Conservation (phyloP, 2,329 filamentous ascomycete species). For the Neophaeococcomyces mojaviensis region DNA sequence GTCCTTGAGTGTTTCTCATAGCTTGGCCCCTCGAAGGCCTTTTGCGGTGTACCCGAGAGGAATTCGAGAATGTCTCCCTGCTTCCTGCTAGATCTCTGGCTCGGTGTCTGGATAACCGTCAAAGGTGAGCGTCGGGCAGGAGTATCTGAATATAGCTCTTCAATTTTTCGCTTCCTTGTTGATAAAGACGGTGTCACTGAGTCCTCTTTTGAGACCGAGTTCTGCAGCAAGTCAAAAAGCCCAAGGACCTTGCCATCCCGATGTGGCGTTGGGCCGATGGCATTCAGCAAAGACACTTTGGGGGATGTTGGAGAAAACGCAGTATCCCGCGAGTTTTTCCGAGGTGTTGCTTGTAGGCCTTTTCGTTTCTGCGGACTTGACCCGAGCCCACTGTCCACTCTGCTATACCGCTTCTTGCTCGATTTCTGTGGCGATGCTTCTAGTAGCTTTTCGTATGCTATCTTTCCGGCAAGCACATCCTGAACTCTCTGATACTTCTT, state of each 20-base stretch:
- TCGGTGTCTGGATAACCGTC: slow-evolving; percentile 29
- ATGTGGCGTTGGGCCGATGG: slow-evolving; percentile 43
- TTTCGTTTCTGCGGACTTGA: slow-evolving; percentile 12
- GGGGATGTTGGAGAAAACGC: slow-evolving; percentile 31
- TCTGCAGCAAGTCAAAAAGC: slow-evolving; percentile 41
- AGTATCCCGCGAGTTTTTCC: slow-evolving; percentile 35
- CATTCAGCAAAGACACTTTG: slow-evolving; percentile 28
- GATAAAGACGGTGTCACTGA: slow-evolving; percentile 23
- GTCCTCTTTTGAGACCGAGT: slow-evolving; percentile 30
- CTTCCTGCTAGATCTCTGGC: slow-evolving; percentile 23
- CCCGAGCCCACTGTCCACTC: slow-evolving; percentile 18
- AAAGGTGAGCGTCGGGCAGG: slow-evolving; percentile 2
- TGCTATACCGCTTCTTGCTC: slow-evolving; percentile 5
- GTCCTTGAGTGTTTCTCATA: slow-evolving; percentile 26
- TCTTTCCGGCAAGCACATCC: slow-evolving; percentile 21
- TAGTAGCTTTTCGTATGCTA: slow-evolving; percentile 27
- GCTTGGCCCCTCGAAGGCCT: not conserved
- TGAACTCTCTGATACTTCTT: slow-evolving; percentile 40
- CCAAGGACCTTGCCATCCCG: slow-evolving; percentile 42
- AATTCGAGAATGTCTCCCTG: slow-evolving; percentile 8
- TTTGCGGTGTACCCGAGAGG: slow-evolving; percentile 1
- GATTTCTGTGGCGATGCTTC: slow-evolving; percentile 24
- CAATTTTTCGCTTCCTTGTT: slow-evolving; percentile 19
- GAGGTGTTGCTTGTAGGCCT: slow-evolving; percentile 26
- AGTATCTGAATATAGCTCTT: slow-evolving; percentile 4